These are phyloP conservation scores for Cladophialophora immunda DNA, from an alignment of 2,329 filamentous ascomycete species.

Conservation along the genomic window DNA sequence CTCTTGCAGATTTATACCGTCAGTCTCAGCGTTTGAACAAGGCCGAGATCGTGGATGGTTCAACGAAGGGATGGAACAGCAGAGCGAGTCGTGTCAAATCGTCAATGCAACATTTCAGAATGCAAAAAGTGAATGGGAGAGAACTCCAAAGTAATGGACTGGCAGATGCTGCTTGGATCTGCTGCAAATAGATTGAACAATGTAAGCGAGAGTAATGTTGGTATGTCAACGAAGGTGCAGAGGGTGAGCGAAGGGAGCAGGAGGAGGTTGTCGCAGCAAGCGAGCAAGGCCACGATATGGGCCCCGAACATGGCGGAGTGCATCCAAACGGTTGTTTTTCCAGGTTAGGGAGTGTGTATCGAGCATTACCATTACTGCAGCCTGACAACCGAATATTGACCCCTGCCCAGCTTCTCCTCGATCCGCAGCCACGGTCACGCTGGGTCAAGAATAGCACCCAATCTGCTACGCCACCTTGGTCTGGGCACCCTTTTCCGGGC, in stretches of 20 bases:
- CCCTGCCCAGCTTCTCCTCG: conserved; percentile 18
- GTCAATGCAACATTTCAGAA: conserved; percentile 20
- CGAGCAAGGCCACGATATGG: background rate
- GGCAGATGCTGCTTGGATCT: conserved; percentile 2
- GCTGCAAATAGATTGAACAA: conserved; percentile 2
- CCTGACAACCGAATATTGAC: conserved; percentile 22
- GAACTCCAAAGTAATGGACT: conserved; percentile 4
- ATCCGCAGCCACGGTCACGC: conserved; percentile 21
- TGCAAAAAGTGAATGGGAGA: background rate
- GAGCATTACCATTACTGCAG: conserved; percentile 19
- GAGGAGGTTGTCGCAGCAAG: conserved; percentile 9
- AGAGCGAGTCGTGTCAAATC: conserved; percentile 4
- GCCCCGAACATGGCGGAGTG: conserved; percentile 3
- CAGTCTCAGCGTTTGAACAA: background rate
- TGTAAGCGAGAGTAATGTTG: conserved; percentile 21
- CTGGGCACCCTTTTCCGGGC: conserved; percentile 10
- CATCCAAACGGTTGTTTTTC: conserved; percentile 5
- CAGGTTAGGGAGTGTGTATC: conserved; percentile 12
- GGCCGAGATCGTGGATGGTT: conserved; percentile 2
- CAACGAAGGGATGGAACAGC: conserved; percentile 8
- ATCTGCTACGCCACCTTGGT: conserved; percentile 21
- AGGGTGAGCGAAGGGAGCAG: conserved; percentile 3
- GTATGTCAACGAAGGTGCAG: conserved; percentile 13
- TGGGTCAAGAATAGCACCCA: conserved; percentile 27
- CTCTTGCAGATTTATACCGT: background rate